Base-by-base conservation (phyloP, 169 alveolate species). In the Eimeria necatrix region DNA sequence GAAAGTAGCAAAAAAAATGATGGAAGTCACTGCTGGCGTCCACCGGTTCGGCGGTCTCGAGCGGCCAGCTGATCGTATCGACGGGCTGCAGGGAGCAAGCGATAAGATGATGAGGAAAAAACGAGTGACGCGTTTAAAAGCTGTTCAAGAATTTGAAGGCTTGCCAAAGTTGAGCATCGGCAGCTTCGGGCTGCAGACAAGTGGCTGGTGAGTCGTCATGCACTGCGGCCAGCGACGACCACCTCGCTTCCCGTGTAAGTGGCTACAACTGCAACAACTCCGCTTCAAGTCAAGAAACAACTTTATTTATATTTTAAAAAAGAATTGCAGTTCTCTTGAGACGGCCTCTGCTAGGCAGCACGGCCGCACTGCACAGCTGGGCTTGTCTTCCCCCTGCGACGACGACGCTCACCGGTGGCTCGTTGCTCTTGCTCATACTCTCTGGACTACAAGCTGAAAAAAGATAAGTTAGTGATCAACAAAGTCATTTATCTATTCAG, bases 161-260 rank as follows among this genome's bases (percentile, higher is more conserved):
- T 6, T 64, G 22, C 24, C 24, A 18, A 9, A 20, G 18, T 64
- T 26, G 74, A 64, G 22, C 9, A 64, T 64, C 22, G 74, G 74
- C 22, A 64, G 74, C 32, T 9, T 64, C 24, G 46, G 18, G 46
- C 9, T 64, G 74, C 74, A 64, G 74, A 64, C 74, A 64, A 64
- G 74, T 64, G 74, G 74, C 74, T 64, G 22, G 74, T 64, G 74
- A 64, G 32, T 9, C 74, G 74, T 18, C 74, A 26, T 26, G 74
- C 0, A 20, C 46, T 26, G 74, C 46, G 18, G 74, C 16, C 74
- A 64, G 22, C 24, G 9, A 64, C 26, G 74, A 8, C 10, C 7
- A 26, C 24, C 10, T 9, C 74, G 22, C 9, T n/a, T 26, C 18
- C 41, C 18, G 24, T 2, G 18, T 64, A 64, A 20, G 4, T 26